Evolutionary conservation across 768 basidiomycete genomes (phyloP), one percentile per base, ranked within the genome.

Genomic region (Rhizopogon vesiculosus): DNA sequence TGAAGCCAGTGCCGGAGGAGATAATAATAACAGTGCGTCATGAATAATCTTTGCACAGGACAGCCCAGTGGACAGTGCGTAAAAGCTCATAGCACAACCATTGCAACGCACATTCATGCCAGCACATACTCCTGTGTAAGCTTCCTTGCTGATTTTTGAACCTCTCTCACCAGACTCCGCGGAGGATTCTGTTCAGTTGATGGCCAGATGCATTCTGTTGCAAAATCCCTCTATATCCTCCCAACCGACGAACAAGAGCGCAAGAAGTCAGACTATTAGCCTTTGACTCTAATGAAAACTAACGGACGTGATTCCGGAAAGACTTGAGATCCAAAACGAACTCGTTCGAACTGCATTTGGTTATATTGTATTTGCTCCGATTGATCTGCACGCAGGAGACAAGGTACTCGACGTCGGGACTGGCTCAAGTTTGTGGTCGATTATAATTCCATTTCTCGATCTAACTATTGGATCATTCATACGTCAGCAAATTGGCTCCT

Each of bases 241-340:
- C 68, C 66, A 18, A 63, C 60, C 5, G 65, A 68, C 4, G 65
- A 68, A 13, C 56, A 63, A 44, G 67, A 69, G 43, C 59, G 63
- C 15, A 44, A 62, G 67, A n/a, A n/a, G n/a, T n/a, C n/a, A n/a
- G n/a, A n/a, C n/a, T n/a, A n/a, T n/a, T n/a, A n/a, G n/a, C n/a
- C n/a, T n/a, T n/a, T n/a, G n/a, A n/a, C n/a, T n/a, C n/a, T n/a
- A n/a, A n/a, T n/a, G n/a, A n/a, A n/a, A n/a, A n/a, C n/a, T n/a
- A n/a, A n/a, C n/a, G n/a, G n/a, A n/a, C n/a, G n/a, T n/a, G n/a
- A n/a, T n/a, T n/a, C n/a, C n/a, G n/a, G n/a, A n/a, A n/a, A n/a
- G n/a, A n/a, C n/a, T n/a, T n/a, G n/a, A n/a, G n/a, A n/a, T n/a
- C n/a, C n/a, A n/a, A n/a, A n/a, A n/a, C n/a, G n/a, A n/a, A n/a